phyloP scores from a whole-genome alignment of 352 stramenopile genomes.

The Globisporangium radiosum region DNA sequence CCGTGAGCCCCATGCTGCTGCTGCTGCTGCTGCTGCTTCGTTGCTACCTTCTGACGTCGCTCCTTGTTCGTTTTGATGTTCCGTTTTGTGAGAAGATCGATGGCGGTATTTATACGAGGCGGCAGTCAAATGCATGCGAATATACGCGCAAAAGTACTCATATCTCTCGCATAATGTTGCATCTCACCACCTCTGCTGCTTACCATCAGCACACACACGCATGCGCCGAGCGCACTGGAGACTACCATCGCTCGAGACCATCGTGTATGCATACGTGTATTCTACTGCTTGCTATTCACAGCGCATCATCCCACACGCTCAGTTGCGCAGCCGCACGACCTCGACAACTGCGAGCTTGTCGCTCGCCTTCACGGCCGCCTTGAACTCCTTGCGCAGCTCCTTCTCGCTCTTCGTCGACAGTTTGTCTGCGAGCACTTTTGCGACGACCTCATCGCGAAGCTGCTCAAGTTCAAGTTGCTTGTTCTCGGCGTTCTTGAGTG shows the following conservation, averaged over 20 bases:
- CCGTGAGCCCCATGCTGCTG: conserved; percentile 4
- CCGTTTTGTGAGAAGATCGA: not conserved
- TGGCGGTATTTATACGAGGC: not conserved
- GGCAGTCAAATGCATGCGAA: not conserved
- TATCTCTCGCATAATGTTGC: not conserved
- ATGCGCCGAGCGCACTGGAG: no score
- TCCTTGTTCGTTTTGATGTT: not conserved
- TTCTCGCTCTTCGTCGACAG: conserved; percentile 51
- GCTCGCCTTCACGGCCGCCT: conserved; percentile 29
- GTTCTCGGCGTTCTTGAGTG: conserved; percentile 33
- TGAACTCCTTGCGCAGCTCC: conserved; percentile 62
- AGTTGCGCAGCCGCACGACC: conserved; percentile 32
- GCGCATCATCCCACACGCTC: not conserved
- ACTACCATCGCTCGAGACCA: no score
- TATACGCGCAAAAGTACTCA: not conserved
- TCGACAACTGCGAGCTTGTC: conserved; percentile 41
- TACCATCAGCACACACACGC: no score
- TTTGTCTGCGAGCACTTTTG: conserved; percentile 34
- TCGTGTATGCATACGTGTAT: no score
- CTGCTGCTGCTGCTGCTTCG: not conserved
- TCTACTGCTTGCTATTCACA: no score
- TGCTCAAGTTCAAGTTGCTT: conserved; percentile 50
- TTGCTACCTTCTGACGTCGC: not conserved
- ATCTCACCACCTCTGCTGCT: no score
- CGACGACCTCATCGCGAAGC: conserved; percentile 42